Evolutionary conservation across 768 basidiomycete genomes (phyloP).

Genomic region (Melanogaster broomeanus): DNA sequence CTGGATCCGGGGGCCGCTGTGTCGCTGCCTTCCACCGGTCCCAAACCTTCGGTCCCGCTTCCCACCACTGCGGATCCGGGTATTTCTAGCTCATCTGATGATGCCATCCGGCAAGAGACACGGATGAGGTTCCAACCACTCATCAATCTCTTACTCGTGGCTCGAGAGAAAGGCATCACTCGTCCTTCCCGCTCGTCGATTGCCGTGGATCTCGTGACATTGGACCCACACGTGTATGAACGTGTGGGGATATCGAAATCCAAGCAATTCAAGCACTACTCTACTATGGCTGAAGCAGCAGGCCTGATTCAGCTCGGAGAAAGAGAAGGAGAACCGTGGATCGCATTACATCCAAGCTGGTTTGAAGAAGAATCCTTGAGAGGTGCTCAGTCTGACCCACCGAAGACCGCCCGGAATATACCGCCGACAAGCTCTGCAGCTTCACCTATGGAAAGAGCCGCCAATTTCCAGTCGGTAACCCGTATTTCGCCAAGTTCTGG

Average conservation of each 20-base stretch:
- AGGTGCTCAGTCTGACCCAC: conserved; percentile 8
- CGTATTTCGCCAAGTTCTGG: neutral
- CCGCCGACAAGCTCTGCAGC: conserved; percentile 1
- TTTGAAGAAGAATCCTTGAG: conserved; percentile 1
- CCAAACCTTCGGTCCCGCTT: conserved; percentile 6
- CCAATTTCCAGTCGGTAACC: neutral
- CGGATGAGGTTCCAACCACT: conserved; percentile 33
- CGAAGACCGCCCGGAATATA: neutral
- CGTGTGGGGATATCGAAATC: conserved; percentile 24
- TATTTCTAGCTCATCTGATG: neutral
- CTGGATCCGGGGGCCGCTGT: neutral
- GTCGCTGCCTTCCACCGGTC: conserved; percentile 1
- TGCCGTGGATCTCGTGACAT: conserved; percentile 32
- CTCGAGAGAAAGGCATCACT: conserved; percentile 28
- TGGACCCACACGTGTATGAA: conserved; percentile 27
- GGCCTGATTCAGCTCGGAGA: conserved; percentile 28
- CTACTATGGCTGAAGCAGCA: conserved; percentile 24
- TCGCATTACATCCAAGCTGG: conserved; percentile 29
- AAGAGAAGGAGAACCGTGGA: conserved; percentile 21
- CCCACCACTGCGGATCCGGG: neutral
- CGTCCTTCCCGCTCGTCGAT: conserved; percentile 43
- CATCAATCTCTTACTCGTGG: conserved; percentile 21
- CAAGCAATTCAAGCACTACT: conserved; percentile 33
- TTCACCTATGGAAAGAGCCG: conserved; percentile 7
- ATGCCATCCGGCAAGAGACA: conserved; percentile 8